Conservation (phyloP, 345 rosid species). For the Leavenworthia alabamica region DNA sequence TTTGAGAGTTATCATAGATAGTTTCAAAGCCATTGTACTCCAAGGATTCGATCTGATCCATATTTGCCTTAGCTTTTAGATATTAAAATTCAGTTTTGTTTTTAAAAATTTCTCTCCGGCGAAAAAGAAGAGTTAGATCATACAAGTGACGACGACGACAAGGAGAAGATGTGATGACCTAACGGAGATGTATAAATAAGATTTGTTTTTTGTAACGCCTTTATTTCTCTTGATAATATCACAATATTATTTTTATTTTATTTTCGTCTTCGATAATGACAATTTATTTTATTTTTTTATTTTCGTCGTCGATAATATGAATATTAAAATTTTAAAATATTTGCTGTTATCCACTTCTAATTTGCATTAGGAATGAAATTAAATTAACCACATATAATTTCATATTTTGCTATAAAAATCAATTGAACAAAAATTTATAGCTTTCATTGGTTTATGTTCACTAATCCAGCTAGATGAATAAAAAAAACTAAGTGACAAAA, state of each 20-base stretch:
- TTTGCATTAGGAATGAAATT: too few relatives aligned
- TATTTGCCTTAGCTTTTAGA: background rate
- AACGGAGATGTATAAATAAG: constrained; percentile 9
- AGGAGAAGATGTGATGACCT: constrained; percentile 13
- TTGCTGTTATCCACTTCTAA: too few relatives aligned
- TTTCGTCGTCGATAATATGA: background rate
- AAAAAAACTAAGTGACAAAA: too few relatives aligned
- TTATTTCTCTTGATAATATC: background rate
- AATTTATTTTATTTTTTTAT: background rate
- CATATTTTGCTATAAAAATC: too few relatives aligned
- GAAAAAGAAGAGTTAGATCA: background rate
- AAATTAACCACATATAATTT: too few relatives aligned
- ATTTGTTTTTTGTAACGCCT: background rate
- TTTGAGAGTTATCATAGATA: constrained; percentile 12
- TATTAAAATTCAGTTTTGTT: background rate
- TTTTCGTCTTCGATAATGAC: background rate
- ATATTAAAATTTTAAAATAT: too few relatives aligned
- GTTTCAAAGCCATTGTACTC: constrained; percentile 33
- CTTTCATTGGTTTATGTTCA: too few relatives aligned
- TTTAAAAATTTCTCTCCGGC: background rate
- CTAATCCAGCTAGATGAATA: background rate
- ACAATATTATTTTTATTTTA: background rate
- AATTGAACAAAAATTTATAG: too few relatives aligned
- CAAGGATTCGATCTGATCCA: constrained; percentile 29
- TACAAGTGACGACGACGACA: background rate